These are phyloP conservation scores for Termitomyces sp. DNA, from an alignment of 768 basidiomycete species.

Conservation along the genomic window DNA sequence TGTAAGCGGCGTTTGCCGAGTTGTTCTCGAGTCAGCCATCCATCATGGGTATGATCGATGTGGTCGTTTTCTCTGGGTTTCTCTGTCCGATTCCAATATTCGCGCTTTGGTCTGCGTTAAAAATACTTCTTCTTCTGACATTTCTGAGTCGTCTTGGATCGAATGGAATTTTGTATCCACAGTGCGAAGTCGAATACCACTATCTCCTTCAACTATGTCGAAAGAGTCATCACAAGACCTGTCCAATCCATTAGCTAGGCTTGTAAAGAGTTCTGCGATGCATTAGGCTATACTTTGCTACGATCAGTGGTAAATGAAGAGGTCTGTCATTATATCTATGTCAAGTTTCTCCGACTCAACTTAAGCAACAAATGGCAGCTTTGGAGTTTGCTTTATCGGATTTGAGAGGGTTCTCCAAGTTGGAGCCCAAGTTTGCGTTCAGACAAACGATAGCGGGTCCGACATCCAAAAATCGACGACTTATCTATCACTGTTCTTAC, in stretches of 20 bases:
- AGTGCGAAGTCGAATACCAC: constrained; percentile 24
- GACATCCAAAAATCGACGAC: constrained; percentile 16
- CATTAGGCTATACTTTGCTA: constrained; percentile 63
- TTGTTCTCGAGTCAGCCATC: neutral
- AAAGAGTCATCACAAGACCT: constrained; percentile 37
- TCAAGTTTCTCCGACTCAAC: constrained; percentile 6
- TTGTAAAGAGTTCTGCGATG: constrained; percentile 63
- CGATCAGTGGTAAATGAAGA: constrained; percentile 66
- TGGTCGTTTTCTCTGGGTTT: constrained; percentile 49
- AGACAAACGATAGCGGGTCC: constrained; percentile 34
- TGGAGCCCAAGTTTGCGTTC: constrained; percentile 62
- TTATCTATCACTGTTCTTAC: constrained; percentile 37
- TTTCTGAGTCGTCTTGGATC: constrained; percentile 12
- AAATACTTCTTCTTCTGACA: constrained; percentile 5
- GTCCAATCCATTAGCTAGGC: constrained; percentile 44
- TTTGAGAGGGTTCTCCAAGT: constrained; percentile 35
- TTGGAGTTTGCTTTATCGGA: constrained; percentile 53
- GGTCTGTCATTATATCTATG: constrained; percentile 33
- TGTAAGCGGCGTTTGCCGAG: no score
- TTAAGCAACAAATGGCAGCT: constrained; percentile 55
- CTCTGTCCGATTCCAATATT: constrained; percentile 41
- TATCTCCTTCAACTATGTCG: no score
- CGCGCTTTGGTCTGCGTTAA: constrained; percentile 41
- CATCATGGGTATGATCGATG: constrained; percentile 16
- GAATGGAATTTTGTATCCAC: constrained; percentile 46